phyloP scores from a whole-genome alignment of 768 basidiomycete species.

The Boletus coccyginus region DNA sequence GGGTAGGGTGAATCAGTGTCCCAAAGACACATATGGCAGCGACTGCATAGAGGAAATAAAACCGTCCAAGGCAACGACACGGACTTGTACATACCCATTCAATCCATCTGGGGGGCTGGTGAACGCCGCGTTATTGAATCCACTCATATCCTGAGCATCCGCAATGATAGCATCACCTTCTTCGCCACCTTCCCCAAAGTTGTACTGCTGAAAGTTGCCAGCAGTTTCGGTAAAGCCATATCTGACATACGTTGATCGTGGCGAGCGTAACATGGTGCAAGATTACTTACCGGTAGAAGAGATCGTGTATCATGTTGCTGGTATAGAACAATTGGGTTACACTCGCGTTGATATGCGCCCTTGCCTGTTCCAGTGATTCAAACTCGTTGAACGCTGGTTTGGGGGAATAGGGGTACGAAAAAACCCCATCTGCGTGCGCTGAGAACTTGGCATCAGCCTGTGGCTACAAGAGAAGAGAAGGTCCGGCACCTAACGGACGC shows the following conservation, averaged over 20 bases:
- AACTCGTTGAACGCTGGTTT: background rate
- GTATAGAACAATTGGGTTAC: constrained; percentile 90
- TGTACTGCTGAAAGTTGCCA: constrained; percentile 97
- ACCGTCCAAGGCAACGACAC: background rate
- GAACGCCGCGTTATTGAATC: constrained; percentile 90
- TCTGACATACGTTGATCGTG: constrained; percentile 33
- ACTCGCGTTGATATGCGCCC: constrained; percentile 81
- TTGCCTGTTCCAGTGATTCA: constrained; percentile 37
- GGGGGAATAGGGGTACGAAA: constrained; percentile 75
- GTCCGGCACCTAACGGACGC: constrained; percentile 57
- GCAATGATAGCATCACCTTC: constrained; percentile 90
- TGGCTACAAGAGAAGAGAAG: no score
- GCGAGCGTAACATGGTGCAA: background rate
- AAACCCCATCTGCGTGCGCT: constrained; percentile 29
- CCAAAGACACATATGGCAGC: constrained; percentile 97
- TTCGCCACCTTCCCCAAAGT: constrained; percentile 88
- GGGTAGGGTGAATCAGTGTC: constrained; percentile 85
- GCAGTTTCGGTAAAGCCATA: constrained; percentile 89
- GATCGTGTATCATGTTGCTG: constrained; percentile 73
- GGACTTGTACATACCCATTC: constrained; percentile 50
- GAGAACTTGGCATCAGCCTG: background rate
- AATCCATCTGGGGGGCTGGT: constrained; percentile 80
- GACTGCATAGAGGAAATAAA: constrained; percentile 20
- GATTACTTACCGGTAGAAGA: constrained; percentile 60
- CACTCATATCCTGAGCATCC: constrained; percentile 92